These are phyloP conservation scores for Porpolomopsis calyptriformis DNA, from an alignment of 768 basidiomycete genomes.

Conservation along the genomic window DNA sequence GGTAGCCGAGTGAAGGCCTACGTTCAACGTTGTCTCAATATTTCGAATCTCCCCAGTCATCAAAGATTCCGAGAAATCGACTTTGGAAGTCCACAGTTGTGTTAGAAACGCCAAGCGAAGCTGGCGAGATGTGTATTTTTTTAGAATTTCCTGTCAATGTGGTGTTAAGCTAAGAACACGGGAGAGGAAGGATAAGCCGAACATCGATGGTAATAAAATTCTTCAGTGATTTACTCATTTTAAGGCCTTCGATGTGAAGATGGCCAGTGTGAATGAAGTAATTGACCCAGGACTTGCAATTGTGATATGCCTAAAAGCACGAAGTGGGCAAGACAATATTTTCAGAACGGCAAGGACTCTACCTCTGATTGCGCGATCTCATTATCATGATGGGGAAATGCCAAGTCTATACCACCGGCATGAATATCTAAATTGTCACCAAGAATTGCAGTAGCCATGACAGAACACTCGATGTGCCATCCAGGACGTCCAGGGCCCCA, in stretches of 20 bases:
- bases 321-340: background rate
- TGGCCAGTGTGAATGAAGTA: constrained; percentile 99
- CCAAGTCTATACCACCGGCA: constrained; percentile 91
- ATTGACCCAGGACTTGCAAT: constrained; percentile 90
- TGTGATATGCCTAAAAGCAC: constrained; percentile 71
- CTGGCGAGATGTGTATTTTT: constrained; percentile 76
- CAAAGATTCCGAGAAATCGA: constrained; percentile 87
- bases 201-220: constrained; percentile 98
- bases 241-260: constrained; percentile 93
- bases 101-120: constrained; percentile 84
- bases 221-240: constrained; percentile 99
- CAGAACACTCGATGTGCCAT: constrained; percentile 99
- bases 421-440: constrained; percentile 95
- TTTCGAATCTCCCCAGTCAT: constrained; percentile 85
- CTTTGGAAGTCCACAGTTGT: constrained; percentile 84
- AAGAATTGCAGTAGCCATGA: constrained; percentile 89
- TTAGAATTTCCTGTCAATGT: constrained; percentile 63
- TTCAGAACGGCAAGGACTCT: constrained; percentile 11
- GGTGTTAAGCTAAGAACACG: constrained; percentile 4
- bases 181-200: constrained; percentile 19
- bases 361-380: constrained; percentile 97
- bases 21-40: constrained; percentile 78
- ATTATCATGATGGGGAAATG: constrained; percentile 99
- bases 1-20: constrained; percentile 25
- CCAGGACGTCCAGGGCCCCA: constrained; percentile 96